phyloP scores from a whole-genome alignment of 768 basidiomycete genomes.

The Termitomyces sp. region DNA sequence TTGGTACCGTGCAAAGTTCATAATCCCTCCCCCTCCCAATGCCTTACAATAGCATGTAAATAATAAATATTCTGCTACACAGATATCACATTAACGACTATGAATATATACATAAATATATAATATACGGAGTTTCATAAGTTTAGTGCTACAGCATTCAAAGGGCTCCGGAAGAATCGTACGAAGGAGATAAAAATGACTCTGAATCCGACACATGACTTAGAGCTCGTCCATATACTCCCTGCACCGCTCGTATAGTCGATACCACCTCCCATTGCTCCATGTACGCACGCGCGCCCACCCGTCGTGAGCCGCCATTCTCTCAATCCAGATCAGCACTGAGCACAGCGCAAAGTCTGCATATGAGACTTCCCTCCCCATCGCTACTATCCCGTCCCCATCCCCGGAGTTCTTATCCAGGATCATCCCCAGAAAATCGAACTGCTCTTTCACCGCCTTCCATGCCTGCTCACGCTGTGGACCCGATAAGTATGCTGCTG shows the following conservation, averaged over 20 bases:
- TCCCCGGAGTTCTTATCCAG: conserved; percentile 69
- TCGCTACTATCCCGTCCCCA: conserved; percentile 61
- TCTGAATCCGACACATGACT: background rate
- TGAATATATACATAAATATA: background rate
- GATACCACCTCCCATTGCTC: conserved; percentile 68
- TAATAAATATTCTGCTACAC: background rate
- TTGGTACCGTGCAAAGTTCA: background rate
- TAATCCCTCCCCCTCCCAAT: background rate
- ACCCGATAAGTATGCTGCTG: conserved; percentile 24
- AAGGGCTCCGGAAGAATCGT: background rate
- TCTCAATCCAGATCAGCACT: conserved; percentile 71
- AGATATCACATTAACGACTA: background rate
- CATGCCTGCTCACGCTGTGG: conserved; percentile 64
- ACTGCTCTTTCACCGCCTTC: conserved; percentile 63
- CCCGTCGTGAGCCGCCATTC: conserved; percentile 69
- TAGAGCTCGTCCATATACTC: conserved; percentile 68
- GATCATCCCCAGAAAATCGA: conserved; percentile 60
- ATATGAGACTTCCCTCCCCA: conserved; percentile 66
- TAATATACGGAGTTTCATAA: background rate
- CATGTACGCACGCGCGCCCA: conserved; percentile 69
- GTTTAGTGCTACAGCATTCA: no score
- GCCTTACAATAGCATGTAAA: background rate
- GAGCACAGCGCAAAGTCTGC: conserved; percentile 76
- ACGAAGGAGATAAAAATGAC: background rate
- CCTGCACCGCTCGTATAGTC: conserved; percentile 59